These are phyloP conservation scores for Tephrocybe sp. DNA, from an alignment of 768 basidiomycete species.

Conservation along the genomic window DNA sequence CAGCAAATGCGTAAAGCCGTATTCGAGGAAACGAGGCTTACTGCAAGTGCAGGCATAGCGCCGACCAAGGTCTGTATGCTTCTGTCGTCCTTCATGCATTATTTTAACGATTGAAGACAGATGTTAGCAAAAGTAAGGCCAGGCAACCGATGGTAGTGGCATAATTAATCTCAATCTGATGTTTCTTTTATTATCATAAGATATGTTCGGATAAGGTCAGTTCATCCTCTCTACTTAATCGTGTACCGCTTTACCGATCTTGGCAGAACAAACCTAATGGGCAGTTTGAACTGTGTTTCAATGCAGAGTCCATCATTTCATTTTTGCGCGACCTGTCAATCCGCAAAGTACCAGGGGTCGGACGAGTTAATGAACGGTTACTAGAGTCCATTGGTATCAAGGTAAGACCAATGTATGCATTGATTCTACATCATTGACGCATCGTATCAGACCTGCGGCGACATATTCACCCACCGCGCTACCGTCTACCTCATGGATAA, in stretches of 20 bases:
- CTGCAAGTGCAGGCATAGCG: slow-evolving; percentile 94
- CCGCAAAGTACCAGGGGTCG: slow-evolving; percentile 87
- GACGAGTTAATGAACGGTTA: slow-evolving; percentile 86
- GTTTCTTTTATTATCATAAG: slow-evolving; percentile 33
- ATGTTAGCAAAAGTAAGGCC: slow-evolving; percentile 86
- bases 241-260: slow-evolving; percentile 4
- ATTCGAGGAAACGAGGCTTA: slow-evolving; percentile 76
- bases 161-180: background rate
- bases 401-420: slow-evolving; percentile 36
- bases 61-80: slow-evolving; percentile 76
- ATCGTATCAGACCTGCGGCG: slow-evolving; percentile 74
- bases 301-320: slow-evolving; percentile 55
- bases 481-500: slow-evolving; percentile 83
- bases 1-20: slow-evolving; percentile 74
- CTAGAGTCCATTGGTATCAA: slow-evolving; percentile 87
- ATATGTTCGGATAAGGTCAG: slow-evolving; percentile 89
- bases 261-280: slow-evolving; percentile 91
- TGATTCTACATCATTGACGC: background rate
- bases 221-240: background rate
- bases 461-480: slow-evolving; percentile 78
- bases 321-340: slow-evolving; percentile 87
- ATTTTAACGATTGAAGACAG: slow-evolving; percentile 32
- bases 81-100: slow-evolving; percentile 9
- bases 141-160: no score
- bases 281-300: slow-evolving; percentile 77